A percentile compares a stretch with the other conserved stretches of the same genome.
Evolutionary conservation across 1,284 basidiomycete genomes (phyloP).

Genomic region (Chiua sp.): DNA sequence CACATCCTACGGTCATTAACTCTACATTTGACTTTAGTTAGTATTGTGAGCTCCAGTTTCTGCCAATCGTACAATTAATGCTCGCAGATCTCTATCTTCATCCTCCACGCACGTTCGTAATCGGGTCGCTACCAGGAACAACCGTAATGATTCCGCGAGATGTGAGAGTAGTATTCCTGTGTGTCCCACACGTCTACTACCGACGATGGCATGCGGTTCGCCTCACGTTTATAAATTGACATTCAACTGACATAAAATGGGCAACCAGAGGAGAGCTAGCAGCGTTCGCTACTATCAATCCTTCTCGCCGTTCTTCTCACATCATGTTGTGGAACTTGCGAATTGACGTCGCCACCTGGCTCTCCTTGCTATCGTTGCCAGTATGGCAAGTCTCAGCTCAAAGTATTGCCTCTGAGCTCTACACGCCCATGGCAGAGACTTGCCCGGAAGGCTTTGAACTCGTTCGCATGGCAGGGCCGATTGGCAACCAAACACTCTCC

Average conservation of each 20-base stretch:
- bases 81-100: neutral
- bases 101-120: neutral
- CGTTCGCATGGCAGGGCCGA: slow-evolving; percentile 38
- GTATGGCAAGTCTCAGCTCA: slow-evolving; percentile 26
- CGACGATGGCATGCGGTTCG: neutral
- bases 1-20: too few species aligned
- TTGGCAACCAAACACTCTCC: slow-evolving; percentile 37
- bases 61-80: neutral
- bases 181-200: neutral
- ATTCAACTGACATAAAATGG: neutral
- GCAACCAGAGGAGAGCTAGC: neutral
- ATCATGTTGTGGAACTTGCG: slow-evolving; percentile 1
- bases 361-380: slow-evolving; percentile 11
- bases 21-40: too few species aligned
- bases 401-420: slow-evolving; percentile 25
- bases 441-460: slow-evolving; percentile 40
- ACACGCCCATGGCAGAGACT: slow-evolving; percentile 30
- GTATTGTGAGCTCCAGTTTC: neutral
- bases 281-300: neutral
- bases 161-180: too few species aligned
- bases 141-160: neutral
- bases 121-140: neutral
- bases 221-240: neutral
- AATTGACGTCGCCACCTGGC: slow-evolving; percentile 9
- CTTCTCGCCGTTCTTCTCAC: neutral